Conservation (phyloP, 192 early-diverging fungal species). For the Coemansia nantahalensis region DNA sequence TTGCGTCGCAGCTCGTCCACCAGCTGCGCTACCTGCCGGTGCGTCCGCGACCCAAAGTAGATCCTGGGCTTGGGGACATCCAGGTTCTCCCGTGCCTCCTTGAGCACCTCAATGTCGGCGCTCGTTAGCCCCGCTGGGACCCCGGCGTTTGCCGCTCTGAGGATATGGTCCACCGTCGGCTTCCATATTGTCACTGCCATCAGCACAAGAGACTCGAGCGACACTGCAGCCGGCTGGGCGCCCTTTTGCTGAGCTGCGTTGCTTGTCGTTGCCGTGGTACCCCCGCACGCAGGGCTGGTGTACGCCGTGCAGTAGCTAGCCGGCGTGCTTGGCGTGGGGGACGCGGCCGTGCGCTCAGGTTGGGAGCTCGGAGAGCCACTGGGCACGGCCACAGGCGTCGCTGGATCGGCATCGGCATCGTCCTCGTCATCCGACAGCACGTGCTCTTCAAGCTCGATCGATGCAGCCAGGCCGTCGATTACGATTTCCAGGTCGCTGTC, state of each 20-base stretch:
- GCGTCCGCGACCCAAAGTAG: conserved; percentile 59
- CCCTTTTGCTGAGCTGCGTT: too few relatives aligned
- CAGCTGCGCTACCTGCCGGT: conserved; percentile 60
- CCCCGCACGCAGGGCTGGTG: too few relatives aligned
- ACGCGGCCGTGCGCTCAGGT: too few relatives aligned
- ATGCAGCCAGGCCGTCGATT: too few relatives aligned
- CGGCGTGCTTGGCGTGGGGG: not conserved
- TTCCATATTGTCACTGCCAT: not conserved
- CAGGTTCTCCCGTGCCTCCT: not conserved
- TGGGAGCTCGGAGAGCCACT: too few relatives aligned
- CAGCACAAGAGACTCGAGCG: too few relatives aligned
- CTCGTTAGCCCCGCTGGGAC: conserved; percentile 13
- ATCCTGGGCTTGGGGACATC: conserved; percentile 22
- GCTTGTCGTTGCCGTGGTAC: too few relatives aligned
- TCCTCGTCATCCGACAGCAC: too few relatives aligned
- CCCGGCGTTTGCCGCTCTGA: conserved; percentile 1
- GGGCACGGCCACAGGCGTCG: too few relatives aligned
- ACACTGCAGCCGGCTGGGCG: too few relatives aligned
- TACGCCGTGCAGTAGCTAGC: not conserved
- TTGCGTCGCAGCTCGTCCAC: conserved; percentile 56
- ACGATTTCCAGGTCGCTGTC: too few relatives aligned
- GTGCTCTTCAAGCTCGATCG: too few relatives aligned
- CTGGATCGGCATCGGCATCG: not conserved
- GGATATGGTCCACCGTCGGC: conserved; percentile 5
- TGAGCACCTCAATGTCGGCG: conserved; percentile 16